A percentile compares a stretch with the other conserved stretches of the same genome.
Conservation (phyloP, 2,329 filamentous ascomycete species). For the Pseudogymnoascus sp. region DNA sequence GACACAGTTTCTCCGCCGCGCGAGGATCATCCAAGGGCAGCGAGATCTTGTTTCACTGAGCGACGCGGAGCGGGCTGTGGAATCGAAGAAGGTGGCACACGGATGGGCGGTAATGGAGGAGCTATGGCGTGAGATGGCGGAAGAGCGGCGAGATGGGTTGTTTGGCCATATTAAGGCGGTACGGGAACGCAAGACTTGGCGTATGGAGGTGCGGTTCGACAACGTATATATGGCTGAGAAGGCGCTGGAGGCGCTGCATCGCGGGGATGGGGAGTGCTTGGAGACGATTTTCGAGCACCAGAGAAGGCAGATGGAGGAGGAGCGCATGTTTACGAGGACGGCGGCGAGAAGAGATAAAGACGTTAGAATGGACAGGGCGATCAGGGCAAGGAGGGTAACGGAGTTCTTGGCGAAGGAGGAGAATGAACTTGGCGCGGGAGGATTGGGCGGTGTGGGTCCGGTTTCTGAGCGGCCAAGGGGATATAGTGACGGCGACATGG, state of each 20-base stretch:
- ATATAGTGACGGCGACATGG: background rate
- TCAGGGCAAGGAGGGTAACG: background rate
- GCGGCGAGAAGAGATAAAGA: background rate
- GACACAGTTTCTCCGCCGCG: constrained; percentile 45
- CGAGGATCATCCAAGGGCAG: constrained; percentile 52
- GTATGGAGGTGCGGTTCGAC: constrained; percentile 37
- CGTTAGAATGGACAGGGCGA: background rate
- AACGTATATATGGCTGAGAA: constrained; percentile 40
- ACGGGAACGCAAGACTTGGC: constrained; percentile 34
- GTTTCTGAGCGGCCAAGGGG: background rate
- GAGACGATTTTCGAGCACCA: constrained; percentile 25
- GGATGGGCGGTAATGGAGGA: constrained; percentile 38
- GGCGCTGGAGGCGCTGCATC: constrained; percentile 34
- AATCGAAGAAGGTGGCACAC: constrained; percentile 29
- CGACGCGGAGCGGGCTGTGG: constrained; percentile 26
- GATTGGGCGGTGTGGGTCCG: background rate
- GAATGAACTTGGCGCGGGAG: background rate
- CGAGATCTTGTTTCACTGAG: constrained; percentile 35
- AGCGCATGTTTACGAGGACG: constrained; percentile 17
- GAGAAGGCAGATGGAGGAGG: constrained; percentile 18
- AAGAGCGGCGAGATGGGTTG: constrained; percentile 23
- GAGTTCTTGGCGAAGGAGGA: background rate
- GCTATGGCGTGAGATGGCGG: constrained; percentile 35
- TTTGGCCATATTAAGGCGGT: constrained; percentile 29
- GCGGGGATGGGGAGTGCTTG: constrained; percentile 38